Evolutionary conservation across 140 eudicot genomes (phyloP), one percentile per base, ranked within the genome.

Genomic region (Cichorium intybus): DNA sequence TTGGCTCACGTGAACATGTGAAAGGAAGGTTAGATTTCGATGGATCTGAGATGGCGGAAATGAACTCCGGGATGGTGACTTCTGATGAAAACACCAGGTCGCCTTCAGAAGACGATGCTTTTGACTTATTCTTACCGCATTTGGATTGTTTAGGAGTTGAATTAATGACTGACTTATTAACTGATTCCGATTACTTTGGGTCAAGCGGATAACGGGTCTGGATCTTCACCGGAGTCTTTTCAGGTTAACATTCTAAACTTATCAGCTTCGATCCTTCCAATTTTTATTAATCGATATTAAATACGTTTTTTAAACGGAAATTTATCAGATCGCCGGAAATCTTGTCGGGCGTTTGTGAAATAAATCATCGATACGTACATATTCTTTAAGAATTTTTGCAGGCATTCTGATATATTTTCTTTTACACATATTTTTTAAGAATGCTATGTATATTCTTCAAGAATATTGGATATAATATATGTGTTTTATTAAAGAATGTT

Each of bases 1-100:
- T 75, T 35, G 68, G 60, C 63, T 70, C 45, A 46, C 68, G 91
- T 71, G 93, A 84, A 39, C 89, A 88, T 67, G 95, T 85, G 18
- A 92, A 88, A 76, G 95, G 99, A 58, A 85, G 93, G 80, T 72
- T 92, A 20, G 84, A 88, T 55, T 92, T 92, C 59, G 96, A 85
- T 37, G 75, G 82, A 62, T 73, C 92, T 15, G 84, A 89, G 6
- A 57, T 27, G 24, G 77, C 76, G 35, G 76, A 66, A 22, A 54
- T 29, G 14, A 64, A 17, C 53, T 49, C 75, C 8, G 85, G 66
- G 64, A 60, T 56, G 46, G 66, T 75, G 39, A 70, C 65, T 45
- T 59, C 83, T 54, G 75, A 76, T 57, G 80, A 71, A 29, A 73
- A 35, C 67, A 54, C 85, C 7, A 69, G 80, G 20, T 77, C 96